Base-by-base conservation (phyloP, 805 yeast species). In the Komagataella ulmi region DNA sequence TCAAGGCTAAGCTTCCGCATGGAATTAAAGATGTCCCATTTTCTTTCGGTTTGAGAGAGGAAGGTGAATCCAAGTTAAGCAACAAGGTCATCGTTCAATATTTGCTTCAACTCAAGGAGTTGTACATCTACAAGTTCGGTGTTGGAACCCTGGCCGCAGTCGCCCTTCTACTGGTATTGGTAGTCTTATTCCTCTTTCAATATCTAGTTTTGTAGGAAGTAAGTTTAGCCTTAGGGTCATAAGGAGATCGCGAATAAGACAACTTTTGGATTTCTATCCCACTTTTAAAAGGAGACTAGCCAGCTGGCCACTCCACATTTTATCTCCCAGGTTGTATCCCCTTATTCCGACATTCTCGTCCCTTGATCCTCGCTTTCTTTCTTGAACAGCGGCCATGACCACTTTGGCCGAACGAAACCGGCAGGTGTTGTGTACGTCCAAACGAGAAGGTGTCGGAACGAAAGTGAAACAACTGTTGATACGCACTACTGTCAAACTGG, bases 11-110 rank as follows among this genome's bases (percentile, higher is more conserved):
- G 47, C 61, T 74, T 46, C 75, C 74, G 53, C 59, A 65, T 43
- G 56, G 62, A 17, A 64, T 74, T 49, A 77, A 77, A 54, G 79
- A 74, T 56, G 67, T 73, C 45, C 76, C 77, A 50, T 74, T 73
- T 54, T 71, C 76, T 6, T 74, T 74, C 54, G 79, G 79, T 60
- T 77, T 74, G 24, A 74, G 79, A 67, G 72, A 76, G 8, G 79
- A 73, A 58, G 79, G 79, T 61, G 79, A 74, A 55, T 73, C 77
- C 44, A 74, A 74, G 56, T 63, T 74, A 43, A 69, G 74, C 7
- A 70, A 76, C 50, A 74, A 74, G 55, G 79, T 74, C 46, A 73
- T 73, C 67, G 59, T 74, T 43, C 77, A 70, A 57, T 74, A 74
- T 53, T 55, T 74, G 51, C 67, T 66, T 48, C 79, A 74, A 59